phyloP scores from a whole-genome alignment of 225 moss, liverwort and hornwort genomes.

The Lunularia cruciata region DNA sequence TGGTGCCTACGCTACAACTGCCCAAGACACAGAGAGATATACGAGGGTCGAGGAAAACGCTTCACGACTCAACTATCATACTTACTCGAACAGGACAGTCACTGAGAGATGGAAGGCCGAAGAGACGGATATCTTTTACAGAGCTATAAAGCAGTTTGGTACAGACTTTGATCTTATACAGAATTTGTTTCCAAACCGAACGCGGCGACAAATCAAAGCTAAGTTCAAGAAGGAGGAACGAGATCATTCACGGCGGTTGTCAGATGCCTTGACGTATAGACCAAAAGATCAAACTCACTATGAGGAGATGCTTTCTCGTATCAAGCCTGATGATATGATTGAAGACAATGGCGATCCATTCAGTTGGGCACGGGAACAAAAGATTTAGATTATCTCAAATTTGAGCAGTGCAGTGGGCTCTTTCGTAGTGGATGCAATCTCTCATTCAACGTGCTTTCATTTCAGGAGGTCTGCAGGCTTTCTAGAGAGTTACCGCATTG shows the following conservation, averaged over 20 bases:
- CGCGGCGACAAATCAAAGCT: slow-evolving; percentile 89
- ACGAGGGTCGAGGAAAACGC: slow-evolving; percentile 87
- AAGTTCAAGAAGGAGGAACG: slow-evolving; percentile 98
- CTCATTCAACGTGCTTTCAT: slow-evolving; percentile 82
- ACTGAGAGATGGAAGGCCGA: slow-evolving; percentile 82
- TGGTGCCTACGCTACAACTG: slow-evolving; percentile 72
- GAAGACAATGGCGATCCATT: slow-evolving; percentile 35
- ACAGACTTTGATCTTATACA: slow-evolving; percentile 96
- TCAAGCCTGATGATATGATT: slow-evolving; percentile 32
- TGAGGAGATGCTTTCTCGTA: slow-evolving; percentile 40
- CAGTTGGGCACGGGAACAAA: slow-evolving; percentile 55
- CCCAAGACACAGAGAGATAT: slow-evolving; percentile 65
- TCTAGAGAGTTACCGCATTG: slow-evolving; percentile 76
- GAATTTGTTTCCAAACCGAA: slow-evolving; percentile 89
- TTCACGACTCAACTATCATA: slow-evolving; percentile 81
- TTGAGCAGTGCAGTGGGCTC: slow-evolving; percentile 75
- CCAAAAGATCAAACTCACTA: slow-evolving; percentile 48
- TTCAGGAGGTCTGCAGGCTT: slow-evolving; percentile 78
- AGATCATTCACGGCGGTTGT: slow-evolving; percentile 70
- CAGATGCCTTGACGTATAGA: slow-evolving; percentile 75
- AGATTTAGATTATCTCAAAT: slow-evolving; percentile 60
- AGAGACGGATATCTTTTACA: slow-evolving; percentile 88
- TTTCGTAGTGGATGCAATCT: slow-evolving; percentile 80
- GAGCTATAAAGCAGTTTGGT: slow-evolving; percentile 87
- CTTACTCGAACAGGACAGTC: slow-evolving; percentile 67